Base-by-base conservation (phyloP, 176 grass and related monocot species). In the Typha latifolia region DNA sequence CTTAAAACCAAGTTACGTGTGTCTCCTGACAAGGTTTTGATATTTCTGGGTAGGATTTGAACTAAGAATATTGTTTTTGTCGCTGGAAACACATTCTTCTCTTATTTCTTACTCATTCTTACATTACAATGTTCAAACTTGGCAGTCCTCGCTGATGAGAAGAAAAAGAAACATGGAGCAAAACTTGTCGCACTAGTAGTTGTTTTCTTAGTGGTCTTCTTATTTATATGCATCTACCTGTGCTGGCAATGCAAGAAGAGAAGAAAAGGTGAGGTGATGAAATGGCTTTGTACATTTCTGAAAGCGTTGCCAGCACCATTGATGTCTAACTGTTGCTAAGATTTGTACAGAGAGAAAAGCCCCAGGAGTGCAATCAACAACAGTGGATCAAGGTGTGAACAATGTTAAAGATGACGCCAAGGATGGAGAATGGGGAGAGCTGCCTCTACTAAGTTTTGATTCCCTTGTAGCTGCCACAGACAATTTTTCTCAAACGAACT, bases 401-500 rank as follows among this genome's bases (percentile, higher is more conserved):
- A 72, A 68, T 32, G n/a, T 80, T 73, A 32, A 24, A 0, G 80
- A 89, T 57, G 80, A 91, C 48, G 51, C 53, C 16, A 84, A 89
- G 56, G 69, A 80, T 29, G 77, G 73, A 53, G 63, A 80, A 47
- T 64, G 66, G 16, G 78, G 67, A 47, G 85, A 96, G 83, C 82
- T 96, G 37, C 88, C 85, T 20, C 56, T 84, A 31, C 70, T 86
- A n/a, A 47, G 76, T 57, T 84, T 96, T 11, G 92, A 86, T 68
- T 62, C 10, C 12, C 14, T 96, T 20, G 62, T 71, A 5, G 62
- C 63, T 32, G 80, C 88, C 63, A 96, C 92, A n/a, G 70, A 70
- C 47, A 73, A 81, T 53, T 96, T 96, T 77, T 78, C 79, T 37
- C 0, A 11, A 26, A 63, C 27, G 48, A 96, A 86, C 82, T 85